Evolutionary conservation across 1,284 basidiomycete species (phyloP).

Genomic region (Inonotus hispidus): DNA sequence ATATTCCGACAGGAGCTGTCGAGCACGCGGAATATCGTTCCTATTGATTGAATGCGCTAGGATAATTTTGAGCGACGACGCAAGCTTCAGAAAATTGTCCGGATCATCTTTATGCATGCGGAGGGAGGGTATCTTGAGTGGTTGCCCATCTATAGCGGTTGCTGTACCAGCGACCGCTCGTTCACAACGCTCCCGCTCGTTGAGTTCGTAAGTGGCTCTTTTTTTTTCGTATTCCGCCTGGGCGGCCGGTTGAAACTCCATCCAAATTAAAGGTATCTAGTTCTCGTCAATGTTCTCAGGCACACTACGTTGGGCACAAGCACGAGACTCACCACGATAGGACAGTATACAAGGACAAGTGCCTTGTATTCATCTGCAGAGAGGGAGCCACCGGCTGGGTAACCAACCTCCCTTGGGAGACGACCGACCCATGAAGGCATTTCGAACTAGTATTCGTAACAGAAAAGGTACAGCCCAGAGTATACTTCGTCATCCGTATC

Average conservation of each 20-base stretch:
- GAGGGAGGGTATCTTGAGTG: not conserved
- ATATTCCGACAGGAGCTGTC: conserved; percentile 15
- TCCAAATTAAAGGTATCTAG: conserved; percentile 18
- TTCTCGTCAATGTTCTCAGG: too few relatives aligned
- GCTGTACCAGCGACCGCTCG: not conserved
- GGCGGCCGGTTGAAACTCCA: conserved; percentile 11
- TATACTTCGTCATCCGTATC: not conserved
- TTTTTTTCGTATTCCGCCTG: conserved; percentile 8
- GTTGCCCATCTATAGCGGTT: not conserved
- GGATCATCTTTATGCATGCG: conserved; percentile 11
- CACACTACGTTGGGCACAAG: too few relatives aligned
- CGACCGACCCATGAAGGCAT: too few relatives aligned
- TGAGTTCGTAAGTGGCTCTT: conserved; percentile 10
- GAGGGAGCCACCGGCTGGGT: too few relatives aligned
- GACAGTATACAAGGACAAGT: conserved; percentile 5
- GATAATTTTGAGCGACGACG: conserved; percentile 20
- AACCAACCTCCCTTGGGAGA: too few relatives aligned
- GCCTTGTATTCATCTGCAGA: conserved; percentile 16
- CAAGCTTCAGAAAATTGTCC: conserved; percentile 15
- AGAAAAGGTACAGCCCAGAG: conserved; percentile 13
- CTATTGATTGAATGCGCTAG: conserved; percentile 2
- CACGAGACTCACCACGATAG: conserved; percentile 13
- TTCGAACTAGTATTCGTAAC: conserved; percentile 8
- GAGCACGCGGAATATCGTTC: conserved; percentile 6
- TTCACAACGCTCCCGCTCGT: conserved; percentile 10